These are phyloP conservation scores for Calocybe gambosa DNA, from an alignment of 1,284 basidiomycete genomes.

Conservation along the genomic window DNA sequence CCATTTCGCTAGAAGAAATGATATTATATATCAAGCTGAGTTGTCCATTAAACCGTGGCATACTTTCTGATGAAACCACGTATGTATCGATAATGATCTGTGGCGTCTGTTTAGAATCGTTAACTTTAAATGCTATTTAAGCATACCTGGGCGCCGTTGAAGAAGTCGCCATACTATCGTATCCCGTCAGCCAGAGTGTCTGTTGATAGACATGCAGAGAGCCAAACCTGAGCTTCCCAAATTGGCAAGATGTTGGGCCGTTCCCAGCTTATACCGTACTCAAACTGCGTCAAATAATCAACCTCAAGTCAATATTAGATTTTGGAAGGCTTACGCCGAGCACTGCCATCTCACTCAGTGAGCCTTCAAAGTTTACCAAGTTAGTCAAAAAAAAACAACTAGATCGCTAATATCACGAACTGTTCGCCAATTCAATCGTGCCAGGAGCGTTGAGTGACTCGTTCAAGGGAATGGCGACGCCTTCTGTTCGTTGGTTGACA, in stretches of 20 bases:
- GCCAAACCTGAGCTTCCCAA: slow-evolving; percentile 79
- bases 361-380: slow-evolving; percentile 48
- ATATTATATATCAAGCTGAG: not conserved
- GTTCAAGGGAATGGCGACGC: slow-evolving; percentile 75
- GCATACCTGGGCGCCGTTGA: slow-evolving; percentile 76
- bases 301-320: not conserved
- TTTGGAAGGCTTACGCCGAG: slow-evolving; percentile 58
- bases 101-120: slow-evolving; percentile 4
- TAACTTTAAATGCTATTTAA: not conserved
- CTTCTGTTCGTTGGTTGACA: slow-evolving; percentile 79
- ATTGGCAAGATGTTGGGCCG: slow-evolving; percentile 73
- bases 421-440: slow-evolving; percentile 80
- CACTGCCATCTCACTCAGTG: slow-evolving; percentile 81
- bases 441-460: slow-evolving; percentile 56
- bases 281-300: slow-evolving; percentile 48
- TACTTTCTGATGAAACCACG: slow-evolving; percentile 77
- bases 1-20: slow-evolving; percentile 71
- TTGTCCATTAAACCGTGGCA: slow-evolving; percentile 4
- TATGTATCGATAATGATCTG: slow-evolving; percentile 85
- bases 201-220: not conserved
- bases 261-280: slow-evolving; percentile 87
- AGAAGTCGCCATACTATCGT: slow-evolving; percentile 79
- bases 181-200: slow-evolving; percentile 1
- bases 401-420: slow-evolving; percentile 34
- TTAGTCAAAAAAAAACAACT: not conserved